Evolutionary conservation across 148 eudicot species (phyloP).

Genomic region (Chenopodium formosanum): DNA sequence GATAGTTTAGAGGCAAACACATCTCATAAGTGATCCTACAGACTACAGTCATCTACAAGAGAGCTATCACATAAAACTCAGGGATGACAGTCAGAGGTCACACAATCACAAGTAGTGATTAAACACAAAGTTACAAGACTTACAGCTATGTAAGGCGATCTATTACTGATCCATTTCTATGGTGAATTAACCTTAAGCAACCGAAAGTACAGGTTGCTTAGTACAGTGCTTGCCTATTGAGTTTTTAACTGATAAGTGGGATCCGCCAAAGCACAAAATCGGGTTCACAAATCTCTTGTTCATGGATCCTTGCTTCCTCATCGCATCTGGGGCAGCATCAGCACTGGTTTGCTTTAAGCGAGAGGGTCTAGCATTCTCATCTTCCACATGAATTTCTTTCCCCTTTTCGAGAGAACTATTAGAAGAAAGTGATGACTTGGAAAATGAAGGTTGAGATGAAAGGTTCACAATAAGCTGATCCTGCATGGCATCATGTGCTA

Average conservation of each 20-base stretch:
- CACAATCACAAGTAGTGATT: constrained; percentile 31
- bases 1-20: constrained; percentile 14
- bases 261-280: constrained; percentile 63
- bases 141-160: constrained; percentile 3
- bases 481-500: constrained; percentile 52
- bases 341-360: constrained; percentile 27
- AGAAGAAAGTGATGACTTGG: constrained; percentile 59
- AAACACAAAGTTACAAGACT: constrained; percentile 7
- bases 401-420: constrained; percentile 50
- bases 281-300: constrained; percentile 45
- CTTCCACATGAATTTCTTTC: constrained; percentile 38
- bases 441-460: constrained; percentile 49
- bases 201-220: constrained; percentile 19
- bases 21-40: not conserved
- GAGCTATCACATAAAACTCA: constrained; percentile 16
- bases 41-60: constrained; percentile 21
- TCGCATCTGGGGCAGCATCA: constrained; percentile 26
- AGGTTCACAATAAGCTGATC: constrained; percentile 38
- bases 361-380: constrained; percentile 38
- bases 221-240: constrained; percentile 20
- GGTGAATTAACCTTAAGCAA: not conserved
- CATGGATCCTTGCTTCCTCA: constrained; percentile 32
- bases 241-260: constrained; percentile 24
- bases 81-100: not conserved
- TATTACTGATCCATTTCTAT: not conserved